A percentile compares a stretch with the other conserved stretches of the same genome.
These are phyloP conservation scores for Leptoxyphium fumago DNA, from an alignment of 2,329 filamentous ascomycete genomes.

Conservation along the genomic window DNA sequence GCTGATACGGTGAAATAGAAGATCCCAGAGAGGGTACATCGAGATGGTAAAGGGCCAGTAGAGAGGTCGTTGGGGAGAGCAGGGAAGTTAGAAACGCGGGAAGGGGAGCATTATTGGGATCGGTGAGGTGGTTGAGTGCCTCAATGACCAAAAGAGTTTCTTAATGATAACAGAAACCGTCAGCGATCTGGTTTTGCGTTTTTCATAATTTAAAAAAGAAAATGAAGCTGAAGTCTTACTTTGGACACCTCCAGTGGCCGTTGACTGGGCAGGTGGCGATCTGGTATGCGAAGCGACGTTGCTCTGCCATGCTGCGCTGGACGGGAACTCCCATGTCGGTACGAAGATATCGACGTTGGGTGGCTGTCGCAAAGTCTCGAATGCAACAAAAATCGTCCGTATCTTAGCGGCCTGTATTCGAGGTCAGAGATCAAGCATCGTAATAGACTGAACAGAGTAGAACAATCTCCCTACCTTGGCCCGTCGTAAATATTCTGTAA, in stretches of 20 bases:
- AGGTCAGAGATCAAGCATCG: slow-evolving; percentile 5
- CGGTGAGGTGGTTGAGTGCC: slow-evolving; percentile 55
- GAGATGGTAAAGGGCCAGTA: slow-evolving; percentile 68
- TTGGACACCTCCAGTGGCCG: not conserved
- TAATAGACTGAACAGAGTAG: not conserved
- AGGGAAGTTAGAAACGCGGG: slow-evolving; percentile 56
- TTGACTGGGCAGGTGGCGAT: not conserved
- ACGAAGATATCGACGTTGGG: slow-evolving; percentile 53
- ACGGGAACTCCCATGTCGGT: slow-evolving; percentile 16
- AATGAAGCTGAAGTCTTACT: not conserved
- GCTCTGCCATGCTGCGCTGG: slow-evolving; percentile 16
- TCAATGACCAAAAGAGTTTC: slow-evolving; percentile 67
- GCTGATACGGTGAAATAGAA: slow-evolving; percentile 35
- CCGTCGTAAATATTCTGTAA: slow-evolving; percentile 59
- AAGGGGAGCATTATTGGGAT: slow-evolving; percentile 40
- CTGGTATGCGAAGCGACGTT: slow-evolving; percentile 9
- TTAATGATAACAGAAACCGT: no score
- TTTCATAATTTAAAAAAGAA: no score
- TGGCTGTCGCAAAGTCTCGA: slow-evolving; percentile 55
- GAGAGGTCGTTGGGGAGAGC: slow-evolving; percentile 51
- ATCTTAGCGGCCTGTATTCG: slow-evolving; percentile 43
- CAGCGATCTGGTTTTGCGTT: no score
- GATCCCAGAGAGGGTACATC: slow-evolving; percentile 48
- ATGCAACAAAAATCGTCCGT: slow-evolving; percentile 63
- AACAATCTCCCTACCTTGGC: slow-evolving; percentile 43